A percentile compares a stretch with the other conserved stretches of the same genome.
These are phyloP conservation scores for Vachellia pachyceras DNA, from an alignment of 306 rosid species.

Conservation along the genomic window DNA sequence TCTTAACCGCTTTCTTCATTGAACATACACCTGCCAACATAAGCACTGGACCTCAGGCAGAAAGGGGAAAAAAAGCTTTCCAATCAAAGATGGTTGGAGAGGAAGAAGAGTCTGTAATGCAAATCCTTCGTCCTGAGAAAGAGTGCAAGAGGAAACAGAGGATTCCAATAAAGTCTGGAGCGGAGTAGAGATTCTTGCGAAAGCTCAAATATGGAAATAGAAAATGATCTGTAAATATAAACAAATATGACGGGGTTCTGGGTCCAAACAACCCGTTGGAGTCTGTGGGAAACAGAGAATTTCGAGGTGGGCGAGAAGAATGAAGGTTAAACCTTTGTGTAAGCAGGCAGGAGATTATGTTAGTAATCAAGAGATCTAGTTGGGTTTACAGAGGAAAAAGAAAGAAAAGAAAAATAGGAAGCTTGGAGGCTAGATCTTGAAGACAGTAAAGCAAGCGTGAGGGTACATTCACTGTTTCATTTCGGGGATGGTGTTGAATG, in stretches of 20 bases:
- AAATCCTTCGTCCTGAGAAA: not conserved
- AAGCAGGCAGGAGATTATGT: conserved; percentile 38
- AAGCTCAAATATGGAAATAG: not conserved
- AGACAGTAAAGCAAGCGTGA: conserved; percentile 35
- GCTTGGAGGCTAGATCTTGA: conserved; percentile 49
- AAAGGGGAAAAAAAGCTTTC: no score
- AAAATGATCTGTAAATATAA: not conserved
- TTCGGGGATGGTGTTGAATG: not conserved
- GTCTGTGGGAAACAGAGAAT: not conserved
- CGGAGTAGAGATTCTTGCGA: not conserved
- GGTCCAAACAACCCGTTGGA: not conserved
- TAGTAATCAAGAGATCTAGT: conserved; percentile 56
- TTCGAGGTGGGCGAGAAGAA: not conserved
- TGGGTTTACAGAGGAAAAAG: conserved; percentile 42
- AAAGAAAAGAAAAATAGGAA: conserved; percentile 38
- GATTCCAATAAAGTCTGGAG: not conserved
- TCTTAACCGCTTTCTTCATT: not conserved
- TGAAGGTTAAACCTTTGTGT: not conserved
- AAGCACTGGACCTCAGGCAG: not conserved
- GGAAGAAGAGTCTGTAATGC: not conserved
- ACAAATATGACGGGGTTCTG: not conserved
- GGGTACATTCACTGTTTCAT: conserved; percentile 30
- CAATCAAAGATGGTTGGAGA: conserved; percentile 14
- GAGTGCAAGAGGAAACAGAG: not conserved
- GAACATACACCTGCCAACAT: not conserved